Percentiles rank a stretch among this genome's conserved stretches.
Conservation (phyloP, 441 rosid species). For the Sinapis alba region DNA sequence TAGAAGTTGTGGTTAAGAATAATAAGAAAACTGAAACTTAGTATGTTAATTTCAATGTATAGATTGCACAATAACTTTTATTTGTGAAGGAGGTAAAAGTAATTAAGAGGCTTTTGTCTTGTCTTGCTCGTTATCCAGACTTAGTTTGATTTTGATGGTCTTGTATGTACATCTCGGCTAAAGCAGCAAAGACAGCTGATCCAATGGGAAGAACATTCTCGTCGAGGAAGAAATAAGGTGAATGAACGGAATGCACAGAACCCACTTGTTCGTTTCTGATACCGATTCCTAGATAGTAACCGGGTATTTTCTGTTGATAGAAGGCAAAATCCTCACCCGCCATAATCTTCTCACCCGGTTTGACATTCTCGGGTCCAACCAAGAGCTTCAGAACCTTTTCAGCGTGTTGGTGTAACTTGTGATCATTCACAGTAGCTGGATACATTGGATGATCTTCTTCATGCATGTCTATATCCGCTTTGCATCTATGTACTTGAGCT, state of each 20-base stretch:
- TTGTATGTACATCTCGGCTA: slow-evolving; percentile 61
- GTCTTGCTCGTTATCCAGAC: not conserved
- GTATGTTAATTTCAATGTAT: not conserved
- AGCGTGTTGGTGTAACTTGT: slow-evolving; percentile 51
- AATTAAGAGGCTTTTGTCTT: not conserved
- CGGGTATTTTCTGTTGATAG: slow-evolving; percentile 75
- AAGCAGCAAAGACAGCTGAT: slow-evolving; percentile 66
- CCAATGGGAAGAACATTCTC: slow-evolving; percentile 83
- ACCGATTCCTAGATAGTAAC: slow-evolving; percentile 68
- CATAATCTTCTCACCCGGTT: slow-evolving; percentile 54
- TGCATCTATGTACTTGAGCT: slow-evolving; percentile 71
- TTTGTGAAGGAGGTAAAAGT: not conserved
- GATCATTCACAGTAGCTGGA: slow-evolving; percentile 72
- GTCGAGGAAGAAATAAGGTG: slow-evolving; percentile 74
- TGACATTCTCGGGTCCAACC: slow-evolving; percentile 64
- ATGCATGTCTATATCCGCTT: slow-evolving; percentile 49
- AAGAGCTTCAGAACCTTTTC: slow-evolving; percentile 54
- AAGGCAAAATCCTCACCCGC: slow-evolving; percentile 88
- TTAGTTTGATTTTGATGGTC: slow-evolving; percentile 49
- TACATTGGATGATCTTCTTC: slow-evolving; percentile 51
- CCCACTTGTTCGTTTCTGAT: slow-evolving; percentile 69
- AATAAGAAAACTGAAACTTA: not conserved
- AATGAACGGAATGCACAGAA: slow-evolving; percentile 63
- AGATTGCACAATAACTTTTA: not conserved
- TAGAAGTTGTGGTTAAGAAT: slow-evolving; percentile 31